phyloP scores from a whole-genome alignment of 768 basidiomycete genomes.

The Rhodotorula diobovata region DNA sequence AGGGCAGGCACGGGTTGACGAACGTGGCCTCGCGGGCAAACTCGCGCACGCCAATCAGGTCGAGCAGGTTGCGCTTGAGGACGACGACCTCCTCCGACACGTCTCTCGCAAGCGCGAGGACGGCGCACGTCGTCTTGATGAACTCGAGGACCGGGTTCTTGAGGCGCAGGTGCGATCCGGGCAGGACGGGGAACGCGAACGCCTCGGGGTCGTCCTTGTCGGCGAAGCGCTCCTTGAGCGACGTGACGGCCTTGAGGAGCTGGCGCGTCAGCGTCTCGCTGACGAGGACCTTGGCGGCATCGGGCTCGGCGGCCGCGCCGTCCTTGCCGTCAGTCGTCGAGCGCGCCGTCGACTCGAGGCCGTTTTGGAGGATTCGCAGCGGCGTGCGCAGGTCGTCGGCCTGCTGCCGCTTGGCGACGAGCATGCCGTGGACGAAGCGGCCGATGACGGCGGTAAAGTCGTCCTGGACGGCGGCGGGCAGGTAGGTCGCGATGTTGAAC shows the following conservation, averaged over 20 bases:
- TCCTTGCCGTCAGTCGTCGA: constrained; percentile 60
- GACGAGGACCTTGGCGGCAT: constrained; percentile 69
- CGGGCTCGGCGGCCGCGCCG: constrained; percentile 63
- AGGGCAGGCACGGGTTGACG: constrained; percentile 79
- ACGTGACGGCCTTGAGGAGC: constrained; percentile 63
- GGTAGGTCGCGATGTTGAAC: constrained; percentile 88
- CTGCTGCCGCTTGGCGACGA: constrained; percentile 58
- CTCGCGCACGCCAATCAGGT: constrained; percentile 77
- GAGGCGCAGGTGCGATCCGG: constrained; percentile 75
- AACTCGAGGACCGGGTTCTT: constrained; percentile 82
- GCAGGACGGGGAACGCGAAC: constrained; percentile 77
- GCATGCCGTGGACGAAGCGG: constrained; percentile 79
- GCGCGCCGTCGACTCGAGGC: constrained; percentile 30
- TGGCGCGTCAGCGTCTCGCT: constrained; percentile 72
- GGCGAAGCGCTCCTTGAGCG: constrained; percentile 49
- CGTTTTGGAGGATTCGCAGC: constrained; percentile 64
- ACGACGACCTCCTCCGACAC: constrained; percentile 80
- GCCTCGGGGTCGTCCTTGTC: constrained; percentile 20
- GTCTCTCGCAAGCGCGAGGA: constrained; percentile 73
- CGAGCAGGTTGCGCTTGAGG: constrained; percentile 80
- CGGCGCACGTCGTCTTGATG: constrained; percentile 77
- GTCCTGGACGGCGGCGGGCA: constrained; percentile 73
- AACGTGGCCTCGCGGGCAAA: constrained; percentile 75
- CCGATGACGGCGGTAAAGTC: constrained; percentile 71
- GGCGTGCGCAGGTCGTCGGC: constrained; percentile 64